These are phyloP conservation scores for Mallotus japonicus DNA, from an alignment of 441 rosid species.

Conservation along the genomic window DNA sequence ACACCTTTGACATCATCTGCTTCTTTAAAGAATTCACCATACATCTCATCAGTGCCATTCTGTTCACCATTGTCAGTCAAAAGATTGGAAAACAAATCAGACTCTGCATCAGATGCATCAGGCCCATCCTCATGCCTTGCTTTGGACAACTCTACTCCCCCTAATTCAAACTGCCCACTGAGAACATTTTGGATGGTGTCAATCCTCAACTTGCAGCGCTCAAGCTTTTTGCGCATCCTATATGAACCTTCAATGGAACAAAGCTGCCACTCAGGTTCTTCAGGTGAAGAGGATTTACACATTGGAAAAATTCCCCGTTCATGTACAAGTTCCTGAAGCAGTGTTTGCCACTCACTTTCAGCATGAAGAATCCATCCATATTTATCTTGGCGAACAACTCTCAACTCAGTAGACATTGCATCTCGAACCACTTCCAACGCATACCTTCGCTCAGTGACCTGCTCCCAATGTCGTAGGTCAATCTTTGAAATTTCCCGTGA, in stretches of 20 bases:
- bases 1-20: conserved; percentile 47
- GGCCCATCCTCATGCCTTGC: conserved; percentile 55
- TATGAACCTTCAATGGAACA: conserved; percentile 99
- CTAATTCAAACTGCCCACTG: conserved; percentile 72
- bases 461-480: conserved; percentile 95
- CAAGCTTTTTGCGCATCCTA: conserved; percentile 99
- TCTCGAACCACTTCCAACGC: conserved; percentile 97
- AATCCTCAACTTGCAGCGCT: conserved; percentile 77
- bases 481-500: conserved; percentile 80
- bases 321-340: conserved; percentile 98
- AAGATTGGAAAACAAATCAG: conserved; percentile 58
- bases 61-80: conserved; percentile 45
- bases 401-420: conserved; percentile 97
- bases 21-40: conserved; percentile 55
- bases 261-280: conserved; percentile 98
- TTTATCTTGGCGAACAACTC: conserved; percentile 99
- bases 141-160: conserved; percentile 60
- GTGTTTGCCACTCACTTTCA: conserved; percentile 99
- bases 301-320: conserved; percentile 97
- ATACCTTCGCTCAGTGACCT: conserved; percentile 91
- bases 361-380: conserved; percentile 99
- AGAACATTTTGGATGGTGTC: conserved; percentile 89
- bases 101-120: conserved; percentile 59
- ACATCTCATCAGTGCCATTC: conserved; percentile 49
- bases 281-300: conserved; percentile 52